Conservation (phyloP, 2,329 filamentous ascomycete genomes). For the Cladobotryum mycophilum region DNA sequence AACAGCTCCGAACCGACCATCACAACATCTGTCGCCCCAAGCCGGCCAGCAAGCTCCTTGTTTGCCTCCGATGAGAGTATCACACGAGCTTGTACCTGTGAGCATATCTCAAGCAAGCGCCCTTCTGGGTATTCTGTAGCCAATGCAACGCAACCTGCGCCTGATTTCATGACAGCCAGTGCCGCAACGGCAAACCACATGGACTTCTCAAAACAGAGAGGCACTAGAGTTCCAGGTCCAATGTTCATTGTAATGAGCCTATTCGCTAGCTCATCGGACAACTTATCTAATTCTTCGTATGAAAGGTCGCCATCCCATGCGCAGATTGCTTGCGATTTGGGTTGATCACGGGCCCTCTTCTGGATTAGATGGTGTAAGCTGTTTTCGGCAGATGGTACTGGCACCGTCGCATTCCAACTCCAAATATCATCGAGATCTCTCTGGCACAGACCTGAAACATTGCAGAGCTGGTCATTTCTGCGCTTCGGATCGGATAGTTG, state of each 20-base stretch:
- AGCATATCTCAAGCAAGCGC: neutral
- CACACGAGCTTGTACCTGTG: too few relatives aligned
- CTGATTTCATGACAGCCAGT: constrained; percentile 10
- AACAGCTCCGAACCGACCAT: too few relatives aligned
- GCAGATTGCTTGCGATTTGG: constrained; percentile 8
- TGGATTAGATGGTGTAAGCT: constrained; percentile 11
- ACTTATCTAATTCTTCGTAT: constrained; percentile 13
- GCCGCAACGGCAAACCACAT: constrained; percentile 13
- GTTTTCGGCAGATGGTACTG: neutral
- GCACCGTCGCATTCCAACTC: neutral
- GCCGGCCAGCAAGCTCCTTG: too few relatives aligned
- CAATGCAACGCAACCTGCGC: constrained; percentile 12
- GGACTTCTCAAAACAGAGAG: constrained; percentile 14
- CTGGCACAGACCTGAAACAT: neutral
- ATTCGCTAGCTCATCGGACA: constrained; percentile 10
- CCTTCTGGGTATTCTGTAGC: constrained; percentile 10
- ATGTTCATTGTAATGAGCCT: constrained; percentile 5
- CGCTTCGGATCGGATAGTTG: neutral
- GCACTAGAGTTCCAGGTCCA: constrained; percentile 4
- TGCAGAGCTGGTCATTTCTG: neutral
- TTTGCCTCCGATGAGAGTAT: too few relatives aligned
- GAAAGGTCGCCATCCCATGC: constrained; percentile 18
- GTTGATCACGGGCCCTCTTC: neutral
- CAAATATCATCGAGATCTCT: constrained; percentile 6
- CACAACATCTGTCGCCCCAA: too few relatives aligned